Evolutionary conservation across 2,329 filamentous ascomycete genomes (phyloP).

Genomic region (Elsinoe fawcettii): DNA sequence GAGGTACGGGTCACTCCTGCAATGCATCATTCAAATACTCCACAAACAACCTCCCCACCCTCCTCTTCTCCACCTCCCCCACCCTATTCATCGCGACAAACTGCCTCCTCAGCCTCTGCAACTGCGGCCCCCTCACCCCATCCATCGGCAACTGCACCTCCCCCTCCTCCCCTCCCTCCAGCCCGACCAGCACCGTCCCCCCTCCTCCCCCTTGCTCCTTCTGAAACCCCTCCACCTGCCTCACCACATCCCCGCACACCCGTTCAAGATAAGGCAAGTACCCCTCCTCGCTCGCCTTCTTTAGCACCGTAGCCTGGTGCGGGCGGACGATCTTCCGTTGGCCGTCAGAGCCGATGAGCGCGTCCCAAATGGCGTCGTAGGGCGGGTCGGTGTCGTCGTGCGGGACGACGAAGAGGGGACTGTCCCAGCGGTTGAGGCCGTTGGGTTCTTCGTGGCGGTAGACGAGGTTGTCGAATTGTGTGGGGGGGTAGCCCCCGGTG

Average conservation of each 20-base stretch:
- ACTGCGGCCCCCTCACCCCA: slow-evolving; percentile 58
- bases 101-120: slow-evolving; percentile 69
- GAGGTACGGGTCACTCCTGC: slow-evolving; percentile 21
- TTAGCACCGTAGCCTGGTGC: slow-evolving; percentile 67
- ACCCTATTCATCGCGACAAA: slow-evolving; percentile 69
- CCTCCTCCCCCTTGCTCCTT: slow-evolving; percentile 55
- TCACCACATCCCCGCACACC: slow-evolving; percentile 69
- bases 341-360: slow-evolving; percentile 54
- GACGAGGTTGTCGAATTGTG: slow-evolving; percentile 70
- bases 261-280: slow-evolving; percentile 75
- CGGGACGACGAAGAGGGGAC: slow-evolving; percentile 69
- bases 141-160: slow-evolving; percentile 55
- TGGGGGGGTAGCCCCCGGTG: slow-evolving; percentile 43
- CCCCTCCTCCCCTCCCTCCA: slow-evolving; percentile 37
- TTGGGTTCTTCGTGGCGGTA: slow-evolving; percentile 84
- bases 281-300: slow-evolving; percentile 55
- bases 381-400: slow-evolving; percentile 66
- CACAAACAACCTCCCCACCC: slow-evolving; percentile 34
- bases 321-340: slow-evolving; percentile 59
- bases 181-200: slow-evolving; percentile 44
- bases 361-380: slow-evolving; percentile 66
- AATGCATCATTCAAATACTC: slow-evolving; percentile 37
- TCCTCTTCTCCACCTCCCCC: slow-evolving; percentile 40
- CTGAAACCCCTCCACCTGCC: slow-evolving; percentile 60
- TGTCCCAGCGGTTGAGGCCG: slow-evolving; percentile 77